These are phyloP conservation scores for Yarrowia osloensis DNA, from an alignment of 805 yeast genomes.

Conservation along the genomic window DNA sequence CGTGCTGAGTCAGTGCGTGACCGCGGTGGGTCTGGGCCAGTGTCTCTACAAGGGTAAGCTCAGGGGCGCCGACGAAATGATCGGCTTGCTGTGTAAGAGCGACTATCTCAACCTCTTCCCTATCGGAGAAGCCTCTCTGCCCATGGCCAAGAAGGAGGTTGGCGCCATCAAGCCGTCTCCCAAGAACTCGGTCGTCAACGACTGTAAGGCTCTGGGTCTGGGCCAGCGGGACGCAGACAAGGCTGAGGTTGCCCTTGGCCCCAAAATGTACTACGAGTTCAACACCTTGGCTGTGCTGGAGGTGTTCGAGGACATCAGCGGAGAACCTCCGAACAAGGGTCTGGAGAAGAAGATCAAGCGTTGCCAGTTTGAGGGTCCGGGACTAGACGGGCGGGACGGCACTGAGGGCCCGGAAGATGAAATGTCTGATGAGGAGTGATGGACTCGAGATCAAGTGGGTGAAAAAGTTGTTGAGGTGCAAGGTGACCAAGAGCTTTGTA, in stretches of 20 bases:
- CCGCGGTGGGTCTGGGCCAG: background rate
- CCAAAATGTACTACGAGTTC: slow-evolving; percentile 23
- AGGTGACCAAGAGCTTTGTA: too few species aligned
- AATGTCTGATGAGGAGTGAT: background rate
- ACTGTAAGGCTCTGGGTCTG: slow-evolving; percentile 4
- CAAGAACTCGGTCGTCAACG: background rate
- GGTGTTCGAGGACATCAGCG: background rate
- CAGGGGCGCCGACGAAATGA: background rate
- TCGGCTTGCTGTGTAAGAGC: background rate
- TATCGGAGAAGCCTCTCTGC: background rate
- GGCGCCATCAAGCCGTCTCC: background rate
- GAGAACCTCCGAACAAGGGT: background rate
- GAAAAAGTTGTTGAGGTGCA: too few species aligned
- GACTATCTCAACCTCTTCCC: slow-evolving; percentile 8
- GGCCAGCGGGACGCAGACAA: background rate
- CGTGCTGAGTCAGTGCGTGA: background rate
- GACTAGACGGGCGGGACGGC: background rate
- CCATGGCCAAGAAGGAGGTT: background rate
- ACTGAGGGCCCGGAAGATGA: background rate
- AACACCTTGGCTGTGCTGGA: background rate
- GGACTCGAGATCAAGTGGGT: too few species aligned
- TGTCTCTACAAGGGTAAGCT: slow-evolving; percentile 7
- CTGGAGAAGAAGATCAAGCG: background rate
- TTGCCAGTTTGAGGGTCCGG: background rate
- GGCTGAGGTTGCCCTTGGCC: slow-evolving; percentile 8